Evolutionary conservation across 257 asterid species (phyloP), one percentile per base, ranked within the genome.

Genomic region (Nicotiana tomentosiformis): DNA sequence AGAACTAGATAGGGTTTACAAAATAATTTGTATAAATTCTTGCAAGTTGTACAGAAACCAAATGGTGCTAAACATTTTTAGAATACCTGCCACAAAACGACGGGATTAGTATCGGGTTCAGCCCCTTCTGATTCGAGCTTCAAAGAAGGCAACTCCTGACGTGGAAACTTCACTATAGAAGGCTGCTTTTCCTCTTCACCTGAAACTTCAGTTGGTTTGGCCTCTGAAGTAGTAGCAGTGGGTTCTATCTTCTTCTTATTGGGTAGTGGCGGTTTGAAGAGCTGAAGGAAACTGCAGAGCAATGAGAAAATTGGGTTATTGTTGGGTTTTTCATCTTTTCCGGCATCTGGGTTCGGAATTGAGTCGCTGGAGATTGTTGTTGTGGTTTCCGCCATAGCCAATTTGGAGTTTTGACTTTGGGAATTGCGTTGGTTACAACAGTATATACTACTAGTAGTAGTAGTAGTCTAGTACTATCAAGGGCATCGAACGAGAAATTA

Each of bases 71-170:
- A 43, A 43, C 51, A 43, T 43, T 43, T 43, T 43, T 8, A 3
- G 51, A 66, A 11, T 74, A 93, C 97, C 97, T 91, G 95, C 97
- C 97, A 93, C 7, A 93, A 88, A 57, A 90, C 81, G n/a, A 86
- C 64, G 10, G 97, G 95, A 74, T 87, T 90, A 55, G 91, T 88
- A 29, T 81, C 85, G 82, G 78, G 85, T 35, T 89, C 94, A 85
- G 86, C 84, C 66, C 82, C 93, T 23, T 87, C 93, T 15, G 88
- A 78, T 85, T 93, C 92, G 77, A 93, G 84, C 85, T 89, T 91
- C 89, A 93, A 16, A 64, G 90, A 84, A 83, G 86, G 85, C 49
- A 82, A 79, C 30, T 61, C 82, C 86, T 83, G 90, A 83, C 37
- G 84, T 43, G 94, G 93, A n/a, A 87, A 87, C 66, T 81, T 85